These are phyloP conservation scores for Rhododendron kiyosumense DNA, from an alignment of 148 eudicot genomes.

Conservation along the genomic window DNA sequence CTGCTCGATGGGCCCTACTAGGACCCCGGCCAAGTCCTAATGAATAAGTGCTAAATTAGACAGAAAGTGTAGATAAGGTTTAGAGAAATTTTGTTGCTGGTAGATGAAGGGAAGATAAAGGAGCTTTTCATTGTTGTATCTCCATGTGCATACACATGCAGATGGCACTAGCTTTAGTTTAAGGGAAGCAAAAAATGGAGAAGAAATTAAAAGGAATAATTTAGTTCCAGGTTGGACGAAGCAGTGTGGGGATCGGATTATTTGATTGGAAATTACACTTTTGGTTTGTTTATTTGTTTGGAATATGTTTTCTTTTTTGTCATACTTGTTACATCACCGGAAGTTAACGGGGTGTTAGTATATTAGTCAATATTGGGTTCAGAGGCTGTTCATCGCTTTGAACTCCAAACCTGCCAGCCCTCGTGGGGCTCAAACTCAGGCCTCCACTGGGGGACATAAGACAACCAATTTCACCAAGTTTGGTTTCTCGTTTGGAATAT, in stretches of 20 bases:
- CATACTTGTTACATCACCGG: no score
- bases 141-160: conserved; percentile 7
- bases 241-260: conserved; percentile 28
- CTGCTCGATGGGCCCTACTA: no score
- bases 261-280: conserved; percentile 44
- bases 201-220: conserved; percentile 23
- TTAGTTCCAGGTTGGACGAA: conserved; percentile 27
- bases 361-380: no score
- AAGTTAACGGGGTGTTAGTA: no score
- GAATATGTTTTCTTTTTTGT: conserved; percentile 33
- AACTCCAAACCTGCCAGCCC: no score
- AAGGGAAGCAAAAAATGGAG: conserved; percentile 6
- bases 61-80: neutral
- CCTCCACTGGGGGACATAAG: neutral
- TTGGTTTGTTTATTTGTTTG: conserved; percentile 49
- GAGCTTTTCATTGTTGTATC: conserved; percentile 17
- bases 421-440: no score
- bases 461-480: no score
- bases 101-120: conserved; percentile 13
- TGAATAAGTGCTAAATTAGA: neutral
- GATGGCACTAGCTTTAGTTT: conserved; percentile 21
- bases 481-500: neutral
- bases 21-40: neutral
- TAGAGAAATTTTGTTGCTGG: conserved; percentile 10
- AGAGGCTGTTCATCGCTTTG: no score